Percentiles rank a stretch among this genome's conserved stretches.
Conservation (phyloP, 257 asterid species). For the Solanum virginianum region DNA sequence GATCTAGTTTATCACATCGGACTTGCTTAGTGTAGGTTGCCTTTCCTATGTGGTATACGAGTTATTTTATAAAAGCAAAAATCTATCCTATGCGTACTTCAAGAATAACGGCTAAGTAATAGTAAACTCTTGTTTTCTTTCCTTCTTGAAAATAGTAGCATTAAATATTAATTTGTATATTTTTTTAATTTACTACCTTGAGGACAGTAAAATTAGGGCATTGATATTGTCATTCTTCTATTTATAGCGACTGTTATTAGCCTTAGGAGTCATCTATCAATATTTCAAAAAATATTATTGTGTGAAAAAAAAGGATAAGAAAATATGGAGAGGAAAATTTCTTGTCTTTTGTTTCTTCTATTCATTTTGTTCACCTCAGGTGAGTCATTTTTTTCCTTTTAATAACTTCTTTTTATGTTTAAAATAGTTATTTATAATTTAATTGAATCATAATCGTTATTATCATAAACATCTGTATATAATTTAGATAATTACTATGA, state of each 20-base stretch:
- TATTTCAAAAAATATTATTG: not conserved
- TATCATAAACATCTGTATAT: no score
- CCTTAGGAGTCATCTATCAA: not conserved
- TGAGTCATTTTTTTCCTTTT: not conserved
- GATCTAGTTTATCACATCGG: no score
- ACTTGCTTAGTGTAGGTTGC: no score
- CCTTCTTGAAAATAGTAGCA: no score
- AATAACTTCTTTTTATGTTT: not conserved
- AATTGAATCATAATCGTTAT: no score
- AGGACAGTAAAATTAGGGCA: not conserved
- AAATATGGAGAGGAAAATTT: constrained; percentile 15
- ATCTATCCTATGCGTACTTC: fast-evolving
- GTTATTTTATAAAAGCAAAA: no score
- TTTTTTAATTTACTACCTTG: not conserved
- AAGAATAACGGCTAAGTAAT: no score
- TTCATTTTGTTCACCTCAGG: constrained; percentile 19
- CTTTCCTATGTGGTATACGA: no score
- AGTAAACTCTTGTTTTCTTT: no score
- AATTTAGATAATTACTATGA: no score
- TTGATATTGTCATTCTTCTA: not conserved
- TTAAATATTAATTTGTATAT: no score
- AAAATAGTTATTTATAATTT: no score
- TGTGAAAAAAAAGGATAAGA: not conserved
- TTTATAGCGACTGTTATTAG: not conserved
- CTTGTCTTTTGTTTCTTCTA: constrained; percentile 16